Percentiles rank a stretch among this genome's conserved stretches.
phyloP scores from a whole-genome alignment of 305 asterid species.

The Fraxinus ornus region DNA sequence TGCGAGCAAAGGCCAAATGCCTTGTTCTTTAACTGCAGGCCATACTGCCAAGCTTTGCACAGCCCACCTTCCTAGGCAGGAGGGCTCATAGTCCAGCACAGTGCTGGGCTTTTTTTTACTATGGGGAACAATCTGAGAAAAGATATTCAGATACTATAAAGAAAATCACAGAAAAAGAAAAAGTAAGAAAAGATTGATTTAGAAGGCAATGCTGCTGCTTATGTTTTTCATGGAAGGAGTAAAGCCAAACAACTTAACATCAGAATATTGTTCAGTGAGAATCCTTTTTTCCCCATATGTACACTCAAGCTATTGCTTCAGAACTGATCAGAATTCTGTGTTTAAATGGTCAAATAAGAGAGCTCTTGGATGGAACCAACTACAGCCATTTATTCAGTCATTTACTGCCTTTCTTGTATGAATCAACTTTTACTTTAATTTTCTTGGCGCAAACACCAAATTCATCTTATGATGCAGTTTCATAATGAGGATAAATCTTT shows the following conservation, averaged over 20 bases:
- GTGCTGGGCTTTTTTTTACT: background rate
- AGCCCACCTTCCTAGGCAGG: background rate
- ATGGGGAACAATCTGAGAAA: background rate
- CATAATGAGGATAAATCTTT: background rate
- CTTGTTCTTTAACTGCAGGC: background rate
- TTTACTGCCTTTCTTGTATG: background rate
- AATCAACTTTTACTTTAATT: background rate
- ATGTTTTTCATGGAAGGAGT: background rate
- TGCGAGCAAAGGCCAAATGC: background rate
- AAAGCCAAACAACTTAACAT: conserved; percentile 13
- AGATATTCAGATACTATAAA: background rate
- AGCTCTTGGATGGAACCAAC: background rate
- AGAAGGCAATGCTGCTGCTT: background rate
- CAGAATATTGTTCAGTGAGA: background rate
- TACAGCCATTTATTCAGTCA: background rate
- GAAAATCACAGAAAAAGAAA: background rate
- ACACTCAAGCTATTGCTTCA: conserved; percentile 29
- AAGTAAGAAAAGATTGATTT: background rate
- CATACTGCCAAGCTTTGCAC: background rate
- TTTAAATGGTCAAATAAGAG: background rate
- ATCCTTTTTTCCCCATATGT: conserved; percentile 19
- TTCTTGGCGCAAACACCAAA: background rate
- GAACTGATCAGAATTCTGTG: conserved; percentile 2
- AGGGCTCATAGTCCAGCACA: background rate
- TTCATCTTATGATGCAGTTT: background rate